A percentile compares a stretch with the other conserved stretches of the same genome.
These are phyloP conservation scores for Purpureocillium takamizusanense DNA, from an alignment of 2,329 filamentous ascomycete genomes.

Conservation along the genomic window DNA sequence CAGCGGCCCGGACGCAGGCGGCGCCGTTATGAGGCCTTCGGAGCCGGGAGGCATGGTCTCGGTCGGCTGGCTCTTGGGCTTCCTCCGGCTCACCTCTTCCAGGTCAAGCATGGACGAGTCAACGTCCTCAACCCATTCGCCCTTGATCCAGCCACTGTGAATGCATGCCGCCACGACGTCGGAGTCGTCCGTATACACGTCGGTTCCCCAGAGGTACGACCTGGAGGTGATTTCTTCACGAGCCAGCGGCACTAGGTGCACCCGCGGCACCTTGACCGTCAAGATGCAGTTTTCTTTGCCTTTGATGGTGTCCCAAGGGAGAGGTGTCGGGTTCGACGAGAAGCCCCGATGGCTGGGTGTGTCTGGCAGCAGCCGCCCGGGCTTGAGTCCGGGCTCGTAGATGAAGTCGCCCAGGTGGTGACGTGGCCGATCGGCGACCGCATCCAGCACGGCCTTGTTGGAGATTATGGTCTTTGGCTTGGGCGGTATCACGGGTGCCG, in stretches of 20 bases:
- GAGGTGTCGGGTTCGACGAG: conserved; percentile 53
- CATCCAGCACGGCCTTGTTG: conserved; percentile 62
- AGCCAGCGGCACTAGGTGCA: conserved; percentile 60
- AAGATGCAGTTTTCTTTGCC: conserved; percentile 83
- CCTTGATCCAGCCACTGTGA: conserved; percentile 84
- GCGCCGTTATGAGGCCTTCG: conserved; percentile 37
- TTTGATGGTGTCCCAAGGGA: conserved; percentile 64
- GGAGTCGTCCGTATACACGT: conserved; percentile 92
- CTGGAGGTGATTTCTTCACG: conserved; percentile 78
- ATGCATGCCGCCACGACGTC: conserved; percentile 89
- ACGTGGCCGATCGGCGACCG: conserved; percentile 60
- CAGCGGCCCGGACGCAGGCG: conserved; percentile 53
- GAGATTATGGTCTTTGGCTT: conserved; percentile 59
- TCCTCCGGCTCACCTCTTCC: conserved; percentile 24
- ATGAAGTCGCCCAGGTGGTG: conserved; percentile 77
- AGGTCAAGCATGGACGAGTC: conserved; percentile 59
- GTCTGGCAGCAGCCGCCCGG: conserved; percentile 35
- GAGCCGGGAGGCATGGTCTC: conserved; percentile 25
- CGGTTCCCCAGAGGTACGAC: conserved; percentile 82
- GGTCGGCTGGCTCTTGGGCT: conserved; percentile 17
- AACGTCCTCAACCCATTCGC: conserved; percentile 75
- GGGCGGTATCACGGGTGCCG: conserved; percentile 31
- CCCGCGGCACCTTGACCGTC: conserved; percentile 76
- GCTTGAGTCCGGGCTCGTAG: conserved; percentile 61
- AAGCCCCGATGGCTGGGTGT: conserved; percentile 31